Base-by-base conservation (phyloP, 495 filamentous ascomycete genomes). In the Penicillium silybi region DNA sequence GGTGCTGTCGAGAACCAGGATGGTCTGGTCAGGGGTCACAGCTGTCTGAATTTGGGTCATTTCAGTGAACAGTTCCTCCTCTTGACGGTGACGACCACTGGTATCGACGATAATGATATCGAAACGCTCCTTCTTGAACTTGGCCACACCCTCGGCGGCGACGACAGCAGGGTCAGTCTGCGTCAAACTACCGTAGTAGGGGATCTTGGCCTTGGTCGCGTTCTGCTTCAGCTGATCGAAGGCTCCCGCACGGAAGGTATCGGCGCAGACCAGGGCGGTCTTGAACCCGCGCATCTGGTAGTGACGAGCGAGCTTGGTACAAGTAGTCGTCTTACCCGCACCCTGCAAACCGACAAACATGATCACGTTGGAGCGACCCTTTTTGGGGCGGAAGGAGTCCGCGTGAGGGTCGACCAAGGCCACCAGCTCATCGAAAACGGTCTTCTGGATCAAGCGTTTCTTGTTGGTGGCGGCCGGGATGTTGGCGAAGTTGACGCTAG, bases 181-280 rank as follows among this genome's bases (percentile, higher is more conserved):
- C 0, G 92, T 97, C 44, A 97, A 73, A 53, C 87, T 92, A 59
- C 93, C 93, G 64, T 93, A 97, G 78, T 99, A 99, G 7, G 93
- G 95, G 32, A 99, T 97, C 77, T 96, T 96, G 10, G 95, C 93
- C 70, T 97, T 97, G 41, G 90, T 97, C 1, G 93, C 93, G 64
- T 97, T 99, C 69, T 99, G 93, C 67, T 97, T 99, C 57, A 99
- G 73, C 73, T 99, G 93, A 65, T 99, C 93, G 61, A 97, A 99
- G 38, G 93, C 93, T 70, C 93, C 93, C 25, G 93, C 93, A 64
- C 93, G 89, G 76, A 99, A 99, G 29, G 93, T 99, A 72, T 99
- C 93, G 47, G 93, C 93, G 70, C 93, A 99, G 23, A 99, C 95
- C 8, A 99, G 79, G 57, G 92, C 93, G 9, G 90, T 83, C 67